Conservation (phyloP, 108 stramenopile genomes). For the Nitzschia palea region DNA sequence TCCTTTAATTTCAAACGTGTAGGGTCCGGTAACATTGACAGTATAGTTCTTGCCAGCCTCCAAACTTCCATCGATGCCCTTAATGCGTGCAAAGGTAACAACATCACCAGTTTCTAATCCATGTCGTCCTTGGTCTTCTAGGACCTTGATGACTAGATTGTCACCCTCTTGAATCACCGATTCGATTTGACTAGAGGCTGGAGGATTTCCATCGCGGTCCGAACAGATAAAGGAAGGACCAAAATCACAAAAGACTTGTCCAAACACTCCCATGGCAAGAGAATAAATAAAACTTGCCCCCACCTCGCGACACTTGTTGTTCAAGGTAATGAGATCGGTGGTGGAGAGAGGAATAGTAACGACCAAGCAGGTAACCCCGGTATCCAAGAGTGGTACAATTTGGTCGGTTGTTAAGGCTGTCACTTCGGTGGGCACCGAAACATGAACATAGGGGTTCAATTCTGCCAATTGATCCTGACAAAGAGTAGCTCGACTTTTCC, state of each 20-base stretch:
- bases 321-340: slow-evolving; percentile 56
- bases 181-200: slow-evolving; percentile 87
- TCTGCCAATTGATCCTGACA: slow-evolving; percentile 67
- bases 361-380: slow-evolving; percentile 55
- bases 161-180: slow-evolving; percentile 63
- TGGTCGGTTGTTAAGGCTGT: slow-evolving; percentile 51
- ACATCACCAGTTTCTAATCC: slow-evolving; percentile 94
- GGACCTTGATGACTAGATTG: slow-evolving; percentile 89
- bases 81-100: slow-evolving; percentile 87
- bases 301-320: slow-evolving; percentile 71
- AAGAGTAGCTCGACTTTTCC: slow-evolving; percentile 52
- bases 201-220: slow-evolving; percentile 94
- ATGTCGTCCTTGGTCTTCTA: slow-evolving; percentile 97
- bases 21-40: slow-evolving; percentile 90
- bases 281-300: slow-evolving; percentile 79
- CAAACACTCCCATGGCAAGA: slow-evolving; percentile 84
- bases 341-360: slow-evolving; percentile 76
- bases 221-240: slow-evolving; percentile 84
- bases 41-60: slow-evolving; percentile 57
- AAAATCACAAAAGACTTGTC: slow-evolving; percentile 95
- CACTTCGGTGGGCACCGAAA: slow-evolving; percentile 57
- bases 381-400: slow-evolving; percentile 50
- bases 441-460: slow-evolving; percentile 86
- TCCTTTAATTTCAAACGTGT: slow-evolving; percentile 85
- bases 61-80: slow-evolving; percentile 73